A percentile compares a stretch with the other conserved stretches of the same genome.
phyloP scores from a whole-genome alignment of 1,284 basidiomycete species.

The Malassezia furfur region DNA sequence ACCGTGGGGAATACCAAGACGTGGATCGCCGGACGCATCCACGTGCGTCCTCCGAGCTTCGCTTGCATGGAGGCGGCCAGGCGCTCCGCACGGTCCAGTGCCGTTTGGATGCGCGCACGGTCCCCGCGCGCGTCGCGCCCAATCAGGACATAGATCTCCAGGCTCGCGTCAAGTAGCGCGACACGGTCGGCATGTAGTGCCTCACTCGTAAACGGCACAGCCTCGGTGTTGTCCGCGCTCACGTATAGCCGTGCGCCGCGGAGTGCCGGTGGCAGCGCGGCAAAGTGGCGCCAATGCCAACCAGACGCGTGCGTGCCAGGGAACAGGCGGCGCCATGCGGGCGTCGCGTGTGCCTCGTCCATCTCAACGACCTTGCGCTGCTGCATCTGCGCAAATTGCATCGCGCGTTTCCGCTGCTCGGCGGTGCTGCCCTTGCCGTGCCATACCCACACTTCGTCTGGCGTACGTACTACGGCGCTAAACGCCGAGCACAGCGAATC shows the following conservation, averaged over 20 bases:
- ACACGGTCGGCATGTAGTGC: constrained; percentile 20
- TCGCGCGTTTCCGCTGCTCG: constrained; percentile 6
- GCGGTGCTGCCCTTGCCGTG: constrained; percentile 14
- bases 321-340: background rate
- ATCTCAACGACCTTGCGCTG: background rate
- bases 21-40: constrained; percentile 26
- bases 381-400: background rate
- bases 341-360: background rate
- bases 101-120: constrained; percentile 17
- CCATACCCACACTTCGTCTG: constrained; percentile 3
- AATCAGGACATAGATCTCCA: constrained; percentile 33
- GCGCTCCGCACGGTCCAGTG: constrained; percentile 23
- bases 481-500: constrained; percentile 11
- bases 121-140: constrained; percentile 28
- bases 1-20: constrained; percentile 30
- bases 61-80: constrained; percentile 17
- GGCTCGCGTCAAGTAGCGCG: constrained; percentile 24
- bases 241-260: constrained; percentile 5
- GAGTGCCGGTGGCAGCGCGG: background rate
- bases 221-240: background rate
- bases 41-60: background rate
- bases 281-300: constrained; percentile 10
- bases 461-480: constrained; percentile 4
- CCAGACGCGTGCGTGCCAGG: constrained; percentile 4
- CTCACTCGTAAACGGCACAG: constrained; percentile 10